Evolutionary conservation across 305 asterid species (phyloP), one percentile per base, ranked within the genome.

Genomic region (Striga hermonthica): DNA sequence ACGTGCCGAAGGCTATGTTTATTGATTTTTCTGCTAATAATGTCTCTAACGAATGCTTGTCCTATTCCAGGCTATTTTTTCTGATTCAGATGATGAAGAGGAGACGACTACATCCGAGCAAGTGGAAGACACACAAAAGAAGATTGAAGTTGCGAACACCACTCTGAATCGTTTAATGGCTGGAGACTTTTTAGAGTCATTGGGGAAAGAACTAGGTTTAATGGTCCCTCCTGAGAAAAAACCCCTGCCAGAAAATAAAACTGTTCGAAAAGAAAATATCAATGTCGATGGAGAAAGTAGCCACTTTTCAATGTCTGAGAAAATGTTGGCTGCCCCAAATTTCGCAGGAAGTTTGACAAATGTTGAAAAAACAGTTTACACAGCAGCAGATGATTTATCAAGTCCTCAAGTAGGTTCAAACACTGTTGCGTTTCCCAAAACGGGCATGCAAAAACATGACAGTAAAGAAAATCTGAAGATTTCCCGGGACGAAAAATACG

Each of bases 161-260:
- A 80, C 96, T 31, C 80, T 90, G 66, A 93, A 84, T 65, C 96
- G 96, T 50, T 68, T 93, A 80, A 88, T 90, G 69, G 97, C 99
- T 60, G 99, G 97, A 4, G 99, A 93, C 82, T 93, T 93, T 82
- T 80, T 93, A 68, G 91, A 93, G 76, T 90, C 99, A 15, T 70
- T 93, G 71, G 99, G 99, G 31, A 90, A 88, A 76, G 99, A 93
- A 77, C 74, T 93, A 31, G 99, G 99, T 57, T 74, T 93, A 45
- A 76, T 53, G 57, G 94, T 93, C 65, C 97, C 99, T 39, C 94
- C 96, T 5, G 96, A 87, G 78, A 69, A 22, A 22, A 22, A 73
- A 70, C 85, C 90, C 58, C 60, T 14, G 36, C 57, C 78, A 3
- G 87, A 80, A 67, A 83, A 60, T 72, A 81, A 72, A 75, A 54